Conservation (phyloP, 1,284 basidiomycete genomes). For the Ceratobasidium sp. region DNA sequence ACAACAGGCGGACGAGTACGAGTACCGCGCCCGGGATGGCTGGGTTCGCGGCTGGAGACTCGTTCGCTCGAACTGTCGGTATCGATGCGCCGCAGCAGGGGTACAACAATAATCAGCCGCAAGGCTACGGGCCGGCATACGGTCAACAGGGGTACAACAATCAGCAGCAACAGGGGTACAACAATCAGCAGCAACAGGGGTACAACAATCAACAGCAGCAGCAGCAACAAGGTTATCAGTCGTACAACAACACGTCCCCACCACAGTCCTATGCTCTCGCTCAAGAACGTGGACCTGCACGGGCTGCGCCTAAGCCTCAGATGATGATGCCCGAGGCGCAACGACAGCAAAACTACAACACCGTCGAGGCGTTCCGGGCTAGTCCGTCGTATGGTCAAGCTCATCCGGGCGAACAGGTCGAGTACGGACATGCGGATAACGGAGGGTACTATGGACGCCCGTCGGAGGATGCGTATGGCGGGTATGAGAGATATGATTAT, state of each 20-base stretch:
- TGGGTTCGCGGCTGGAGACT: conserved; percentile 27
- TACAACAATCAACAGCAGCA: conserved; percentile 27
- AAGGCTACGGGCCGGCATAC: conserved; percentile 30
- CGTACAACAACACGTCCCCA: conserved; percentile 36
- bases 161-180: conserved; percentile 23
- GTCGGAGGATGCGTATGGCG: conserved; percentile 40
- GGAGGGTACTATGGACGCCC: not conserved
- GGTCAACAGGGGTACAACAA: conserved; percentile 1
- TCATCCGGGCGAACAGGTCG: conserved; percentile 39
- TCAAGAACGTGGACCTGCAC: conserved; percentile 3
- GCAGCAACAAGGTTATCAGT: conserved; percentile 2
- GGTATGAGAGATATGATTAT: conserved; percentile 30
- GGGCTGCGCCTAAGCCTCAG: conserved; percentile 16
- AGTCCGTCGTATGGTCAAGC: conserved; percentile 39
- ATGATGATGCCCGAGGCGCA: conserved; percentile 45
- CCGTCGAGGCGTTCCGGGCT: conserved; percentile 19
- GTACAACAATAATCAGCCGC: conserved; percentile 15
- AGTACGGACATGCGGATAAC: conserved; percentile 32
- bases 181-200: not conserved
- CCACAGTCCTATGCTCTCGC: conserved; percentile 26
- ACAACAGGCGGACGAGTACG: conserved; percentile 36
- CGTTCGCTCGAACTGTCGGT: conserved; percentile 18
- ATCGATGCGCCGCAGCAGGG: conserved; percentile 14
- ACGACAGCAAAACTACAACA: conserved; percentile 41
- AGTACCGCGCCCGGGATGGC: conserved; percentile 38